Conservation (phyloP, 345 rosid species). For the Physaria fendleri region DNA sequence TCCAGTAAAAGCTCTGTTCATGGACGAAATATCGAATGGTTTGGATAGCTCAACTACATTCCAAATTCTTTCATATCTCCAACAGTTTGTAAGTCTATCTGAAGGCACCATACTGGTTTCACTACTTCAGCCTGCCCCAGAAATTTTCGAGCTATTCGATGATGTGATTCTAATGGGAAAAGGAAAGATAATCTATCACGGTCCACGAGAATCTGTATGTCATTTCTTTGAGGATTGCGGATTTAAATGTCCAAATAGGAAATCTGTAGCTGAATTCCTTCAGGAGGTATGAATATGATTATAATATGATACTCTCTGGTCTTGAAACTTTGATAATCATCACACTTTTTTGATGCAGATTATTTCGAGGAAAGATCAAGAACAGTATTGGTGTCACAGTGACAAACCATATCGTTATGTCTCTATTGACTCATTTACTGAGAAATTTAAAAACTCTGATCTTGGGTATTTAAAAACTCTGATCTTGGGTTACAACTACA, state of each 20-base stretch:
- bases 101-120: constrained; percentile 70
- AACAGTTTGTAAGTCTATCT: constrained; percentile 51
- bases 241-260: constrained; percentile 72
- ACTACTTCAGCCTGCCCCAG: constrained; percentile 82
- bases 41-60: constrained; percentile 78
- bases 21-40: constrained; percentile 90
- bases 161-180: constrained; percentile 73
- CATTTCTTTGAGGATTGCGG: constrained; percentile 63
- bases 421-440: constrained; percentile 29
- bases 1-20: constrained; percentile 66
- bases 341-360: constrained; percentile 22
- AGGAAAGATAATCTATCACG: constrained; percentile 72
- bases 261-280: constrained; percentile 78
- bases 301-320: neutral
- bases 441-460: constrained; percentile 27
- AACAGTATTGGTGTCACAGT: constrained; percentile 36
- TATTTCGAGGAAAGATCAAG: constrained; percentile 47
- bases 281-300: constrained; percentile 51
- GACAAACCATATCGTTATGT: constrained; percentile 32
- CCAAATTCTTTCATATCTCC: constrained; percentile 67
- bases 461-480: constrained; percentile 31
- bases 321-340: neutral
- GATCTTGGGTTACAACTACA: constrained; percentile 25
- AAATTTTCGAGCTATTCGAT: constrained; percentile 67
- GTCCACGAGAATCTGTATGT: constrained; percentile 57